Evolutionary conservation across 192 early-diverging fungal genomes (phyloP).

Genomic region (Coemansia sp.): DNA sequence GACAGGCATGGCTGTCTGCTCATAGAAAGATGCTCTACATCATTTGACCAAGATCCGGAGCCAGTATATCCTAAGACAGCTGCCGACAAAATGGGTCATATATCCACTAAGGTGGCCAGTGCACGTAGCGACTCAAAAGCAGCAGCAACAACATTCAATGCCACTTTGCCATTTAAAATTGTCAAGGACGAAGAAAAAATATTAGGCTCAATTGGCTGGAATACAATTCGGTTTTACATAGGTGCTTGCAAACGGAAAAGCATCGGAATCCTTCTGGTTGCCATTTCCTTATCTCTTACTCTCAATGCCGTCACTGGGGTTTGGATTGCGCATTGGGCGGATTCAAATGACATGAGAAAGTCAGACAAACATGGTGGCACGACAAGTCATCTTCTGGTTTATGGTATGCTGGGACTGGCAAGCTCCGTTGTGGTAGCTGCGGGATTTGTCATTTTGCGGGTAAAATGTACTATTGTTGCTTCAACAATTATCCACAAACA

Average conservation of each 20-base stretch:
- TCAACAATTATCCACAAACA: slow-evolving; percentile 56
- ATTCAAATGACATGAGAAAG: slow-evolving; percentile 5
- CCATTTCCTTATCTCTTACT: neutral
- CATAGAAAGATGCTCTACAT: neutral
- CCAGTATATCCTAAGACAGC: neutral
- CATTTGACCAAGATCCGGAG: neutral
- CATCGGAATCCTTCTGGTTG: slow-evolving; percentile 7
- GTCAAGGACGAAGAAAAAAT: slow-evolving; percentile 9
- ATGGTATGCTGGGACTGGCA: slow-evolving; percentile 58
- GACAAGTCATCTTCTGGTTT: slow-evolving; percentile 60
- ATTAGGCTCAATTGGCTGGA: slow-evolving; percentile 13
- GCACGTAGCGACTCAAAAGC: neutral
- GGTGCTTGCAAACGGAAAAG: slow-evolving; percentile 10
- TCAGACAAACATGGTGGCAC: neutral
- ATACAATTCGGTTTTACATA: slow-evolving; percentile 13
- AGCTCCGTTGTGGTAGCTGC: slow-evolving; percentile 49
- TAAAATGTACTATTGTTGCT: slow-evolving; percentile 8
- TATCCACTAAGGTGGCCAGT: neutral
- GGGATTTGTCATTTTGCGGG: slow-evolving; percentile 1
- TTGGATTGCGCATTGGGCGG: slow-evolving; percentile 29
- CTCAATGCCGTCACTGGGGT: slow-evolving; percentile 13
- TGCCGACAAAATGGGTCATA: neutral
- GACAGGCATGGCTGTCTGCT: neutral
- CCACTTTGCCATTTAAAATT: neutral
- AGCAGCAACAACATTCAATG: neutral